These are phyloP conservation scores for Colletotrichum tanaceti DNA, from an alignment of 2,329 filamentous ascomycete genomes.

Conservation along the genomic window DNA sequence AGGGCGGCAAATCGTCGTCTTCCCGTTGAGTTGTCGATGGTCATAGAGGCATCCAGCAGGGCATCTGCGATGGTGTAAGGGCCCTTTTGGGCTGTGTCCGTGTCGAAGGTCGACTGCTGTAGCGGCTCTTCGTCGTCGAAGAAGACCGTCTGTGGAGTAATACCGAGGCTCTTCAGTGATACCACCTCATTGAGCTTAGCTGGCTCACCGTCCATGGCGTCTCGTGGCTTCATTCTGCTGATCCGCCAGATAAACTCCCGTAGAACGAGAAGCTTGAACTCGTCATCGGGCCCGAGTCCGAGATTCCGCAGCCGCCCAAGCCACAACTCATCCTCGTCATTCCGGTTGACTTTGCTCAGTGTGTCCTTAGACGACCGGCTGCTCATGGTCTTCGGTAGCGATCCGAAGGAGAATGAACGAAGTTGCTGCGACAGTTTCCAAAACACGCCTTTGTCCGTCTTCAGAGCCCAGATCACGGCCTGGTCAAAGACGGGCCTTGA, in stretches of 20 bases:
- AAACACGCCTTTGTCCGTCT: constrained; percentile 83
- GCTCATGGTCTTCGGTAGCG: constrained; percentile 63
- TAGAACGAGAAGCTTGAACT: constrained; percentile 86
- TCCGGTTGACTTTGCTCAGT: constrained; percentile 75
- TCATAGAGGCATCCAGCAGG: constrained; percentile 89
- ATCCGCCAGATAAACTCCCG: constrained; percentile 93
- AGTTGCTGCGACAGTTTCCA: constrained; percentile 83
- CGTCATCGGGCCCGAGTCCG: constrained; percentile 84
- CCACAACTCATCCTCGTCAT: constrained; percentile 96
- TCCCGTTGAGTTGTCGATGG: constrained; percentile 76
- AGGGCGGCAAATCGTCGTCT: constrained; percentile 63
- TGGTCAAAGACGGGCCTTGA: constrained; percentile 85
- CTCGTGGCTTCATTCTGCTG: constrained; percentile 75
- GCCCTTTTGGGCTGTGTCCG: constrained; percentile 53
- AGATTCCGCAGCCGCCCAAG: constrained; percentile 85
- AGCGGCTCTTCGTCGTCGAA: constrained; percentile 86
- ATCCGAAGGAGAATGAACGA: constrained; percentile 72
- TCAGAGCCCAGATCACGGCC: constrained; percentile 85
- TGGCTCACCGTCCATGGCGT: constrained; percentile 52
- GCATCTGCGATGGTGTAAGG: constrained; percentile 90
- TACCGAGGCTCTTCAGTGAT: constrained; percentile 77
- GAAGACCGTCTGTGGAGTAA: constrained; percentile 89
- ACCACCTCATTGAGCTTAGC: constrained; percentile 76
- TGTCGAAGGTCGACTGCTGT: constrained; percentile 51
- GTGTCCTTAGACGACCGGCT: constrained; percentile 69